Evolutionary conservation across 1,139 yeast genomes (phyloP), one percentile per base, ranked within the genome.

Genomic region (Saccharomyces hybrid): DNA sequence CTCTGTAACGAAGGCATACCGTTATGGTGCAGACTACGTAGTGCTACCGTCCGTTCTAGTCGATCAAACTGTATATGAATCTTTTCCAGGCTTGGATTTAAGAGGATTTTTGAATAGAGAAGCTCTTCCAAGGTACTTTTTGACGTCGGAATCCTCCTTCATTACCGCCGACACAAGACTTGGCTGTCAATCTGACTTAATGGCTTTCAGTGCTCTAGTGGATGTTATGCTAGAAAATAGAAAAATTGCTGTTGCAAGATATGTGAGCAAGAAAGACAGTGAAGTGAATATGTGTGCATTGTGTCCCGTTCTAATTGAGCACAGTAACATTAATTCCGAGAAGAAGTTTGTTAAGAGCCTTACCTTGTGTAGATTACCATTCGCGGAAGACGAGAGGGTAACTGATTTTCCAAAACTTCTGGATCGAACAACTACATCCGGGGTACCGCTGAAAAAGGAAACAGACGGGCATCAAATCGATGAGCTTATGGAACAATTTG

Each of bases 321-420:
- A 58, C 3, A 55, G 46, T 20, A 59, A 62, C 51, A 52, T 63
- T 23, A 47, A 55, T 11, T 47, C 53, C 6, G 61, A 55, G 20
- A 60, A 60, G 66, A 31, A 51, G 8, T 46, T 27, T 5, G 49
- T 53, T n/a, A 55, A 70, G 32, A 65, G 66, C 0, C 65, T 81
- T 44, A 63, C 78, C 2, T 60, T 76, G 54, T 68, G 70, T 5
- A 73, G 84, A 47, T 66, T 90, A n/a, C 96, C 97, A 0, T 88
- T 81, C 68, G 78, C 79, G 38, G 96, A 89, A 61, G 97, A 91
- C 65, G 85, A 82, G 60, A 81, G 85, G 59, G 72, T 79, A 13
- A 82, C 86, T 14, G 74, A 75, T 49, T 85, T 87, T 60, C 84
- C 88, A 0, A 71, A 73, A 25, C 68, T 88, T 50, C 67, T 74